Evolutionary conservation across 345 rosid genomes (phyloP).

Genomic region (Pistacia vera): DNA sequence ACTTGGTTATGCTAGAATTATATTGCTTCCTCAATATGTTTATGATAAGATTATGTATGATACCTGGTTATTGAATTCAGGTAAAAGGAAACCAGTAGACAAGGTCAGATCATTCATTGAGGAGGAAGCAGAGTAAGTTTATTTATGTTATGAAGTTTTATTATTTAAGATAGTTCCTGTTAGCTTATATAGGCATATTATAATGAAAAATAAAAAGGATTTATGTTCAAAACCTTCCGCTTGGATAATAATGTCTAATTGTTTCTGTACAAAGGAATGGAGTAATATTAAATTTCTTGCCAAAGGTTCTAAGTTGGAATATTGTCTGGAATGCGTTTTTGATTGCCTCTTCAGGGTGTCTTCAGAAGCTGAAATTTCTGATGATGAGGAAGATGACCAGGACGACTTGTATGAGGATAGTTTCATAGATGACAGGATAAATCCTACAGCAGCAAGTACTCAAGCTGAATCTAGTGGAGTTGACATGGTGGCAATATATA

Average conservation of each 20-base stretch:
- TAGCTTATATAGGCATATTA: neutral
- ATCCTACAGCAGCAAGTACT: constrained; percentile 55
- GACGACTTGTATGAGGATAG: constrained; percentile 63
- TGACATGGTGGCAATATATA: constrained; percentile 94
- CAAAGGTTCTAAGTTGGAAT: neutral
- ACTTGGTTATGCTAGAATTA: neutral
- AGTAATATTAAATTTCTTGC: neutral
- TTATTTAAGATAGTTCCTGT: neutral
- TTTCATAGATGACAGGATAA: constrained; percentile 81
- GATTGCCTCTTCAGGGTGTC: constrained; percentile 57
- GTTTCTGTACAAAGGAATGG: neutral
- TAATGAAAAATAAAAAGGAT: neutral
- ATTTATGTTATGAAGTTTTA: neutral
- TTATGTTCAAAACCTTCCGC: neutral
- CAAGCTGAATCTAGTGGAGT: constrained; percentile 56
- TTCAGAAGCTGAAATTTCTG: constrained; percentile 68
- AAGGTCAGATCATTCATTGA: constrained; percentile 61
- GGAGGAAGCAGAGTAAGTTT: constrained; percentile 87
- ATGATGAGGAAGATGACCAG: constrained; percentile 58
- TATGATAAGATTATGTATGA: constrained; percentile 16
- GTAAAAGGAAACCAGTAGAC: constrained; percentile 50
- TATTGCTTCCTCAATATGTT: neutral
- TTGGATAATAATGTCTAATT: neutral
- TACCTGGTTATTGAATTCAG: constrained; percentile 39
- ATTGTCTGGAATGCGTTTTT: constrained; percentile 2